phyloP scores from a whole-genome alignment of 805 yeast genomes.

The Wickerhamiella vanderwaltii region DNA sequence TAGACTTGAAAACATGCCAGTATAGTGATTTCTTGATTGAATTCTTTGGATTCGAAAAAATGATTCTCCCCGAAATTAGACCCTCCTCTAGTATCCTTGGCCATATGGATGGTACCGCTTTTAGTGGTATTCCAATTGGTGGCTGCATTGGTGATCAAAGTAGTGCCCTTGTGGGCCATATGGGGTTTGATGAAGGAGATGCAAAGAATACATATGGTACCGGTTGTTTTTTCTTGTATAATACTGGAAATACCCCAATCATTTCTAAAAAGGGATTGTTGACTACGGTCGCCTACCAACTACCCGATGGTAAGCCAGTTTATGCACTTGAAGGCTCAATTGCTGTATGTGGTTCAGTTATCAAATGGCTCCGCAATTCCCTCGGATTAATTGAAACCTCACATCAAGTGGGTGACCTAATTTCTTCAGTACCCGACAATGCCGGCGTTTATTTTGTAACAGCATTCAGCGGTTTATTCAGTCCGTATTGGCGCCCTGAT shows the following conservation, averaged over 20 bases:
- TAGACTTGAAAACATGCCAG: conserved; percentile 63
- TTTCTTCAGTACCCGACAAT: conserved; percentile 63
- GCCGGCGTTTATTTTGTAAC: conserved; percentile 94
- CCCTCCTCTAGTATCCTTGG: conserved; percentile 57
- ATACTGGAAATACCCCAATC: conserved; percentile 66
- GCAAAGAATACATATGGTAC: conserved; percentile 97
- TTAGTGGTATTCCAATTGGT: conserved; percentile 55
- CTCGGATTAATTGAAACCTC: conserved; percentile 69
- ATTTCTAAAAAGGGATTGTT: conserved; percentile 69
- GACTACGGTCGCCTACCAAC: conserved; percentile 86
- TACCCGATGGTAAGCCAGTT: conserved; percentile 61
- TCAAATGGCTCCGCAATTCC: conserved; percentile 90
- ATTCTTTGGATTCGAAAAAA: conserved; percentile 68
- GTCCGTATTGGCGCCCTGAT: conserved; percentile 91
- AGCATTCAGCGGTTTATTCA: conserved; percentile 85
- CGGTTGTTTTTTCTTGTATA: conserved; percentile 81
- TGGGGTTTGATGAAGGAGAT: conserved; percentile 70
- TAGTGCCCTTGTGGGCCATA: conserved; percentile 85
- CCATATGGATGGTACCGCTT: conserved; percentile 5
- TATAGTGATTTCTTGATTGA: conserved; percentile 66
- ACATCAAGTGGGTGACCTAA: conserved; percentile 82
- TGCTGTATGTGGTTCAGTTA: conserved; percentile 90
- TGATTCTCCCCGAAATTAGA: conserved; percentile 64
- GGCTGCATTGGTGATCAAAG: conserved; percentile 94
- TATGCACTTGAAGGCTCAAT: conserved; percentile 92